These are phyloP conservation scores for Mortierella polycephala DNA, from an alignment of 371 early-diverging fungal species.

Conservation along the genomic window DNA sequence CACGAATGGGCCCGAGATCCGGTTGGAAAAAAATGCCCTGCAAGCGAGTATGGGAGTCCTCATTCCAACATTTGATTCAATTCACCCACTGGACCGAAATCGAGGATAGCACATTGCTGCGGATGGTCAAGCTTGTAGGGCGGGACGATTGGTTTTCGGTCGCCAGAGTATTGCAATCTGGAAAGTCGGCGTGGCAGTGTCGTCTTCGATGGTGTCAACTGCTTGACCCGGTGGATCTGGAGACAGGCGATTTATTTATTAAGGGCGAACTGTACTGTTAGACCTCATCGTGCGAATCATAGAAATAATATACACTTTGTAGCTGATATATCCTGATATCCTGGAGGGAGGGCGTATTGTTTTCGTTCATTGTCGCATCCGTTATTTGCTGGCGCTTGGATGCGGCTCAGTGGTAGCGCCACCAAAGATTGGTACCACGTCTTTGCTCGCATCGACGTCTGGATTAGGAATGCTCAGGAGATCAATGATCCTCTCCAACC, in stretches of 20 bases:
- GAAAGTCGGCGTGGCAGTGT: slow-evolving; percentile 35
- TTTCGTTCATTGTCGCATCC: no score
- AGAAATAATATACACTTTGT: no score
- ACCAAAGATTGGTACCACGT: slow-evolving; percentile 21
- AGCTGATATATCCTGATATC: no score
- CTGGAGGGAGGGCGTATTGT: no score
- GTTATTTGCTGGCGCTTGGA: no score
- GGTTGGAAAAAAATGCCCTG: slow-evolving; percentile 39
- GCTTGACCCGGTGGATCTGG: slow-evolving; percentile 27
- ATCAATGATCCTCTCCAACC: slow-evolving; percentile 70
- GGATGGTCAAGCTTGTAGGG: slow-evolving; percentile 33
- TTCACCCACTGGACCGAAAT: slow-evolving; percentile 10
- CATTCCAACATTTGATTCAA: slow-evolving; percentile 16
- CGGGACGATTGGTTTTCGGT: slow-evolving; percentile 41
- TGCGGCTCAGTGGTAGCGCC: no score
- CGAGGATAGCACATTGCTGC: slow-evolving; percentile 22
- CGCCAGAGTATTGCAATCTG: slow-evolving; percentile 25
- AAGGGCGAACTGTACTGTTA: slow-evolving; percentile 17
- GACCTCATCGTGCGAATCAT: background rate
- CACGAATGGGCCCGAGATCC: slow-evolving; percentile 18
- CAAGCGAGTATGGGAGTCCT: slow-evolving; percentile 45
- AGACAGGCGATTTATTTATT: slow-evolving; percentile 6
- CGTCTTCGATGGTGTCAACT: slow-evolving; percentile 45
- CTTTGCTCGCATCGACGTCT: slow-evolving; percentile 9
- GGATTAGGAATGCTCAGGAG: slow-evolving; percentile 47